A percentile compares a stretch with the other conserved stretches of the same genome.
Evolutionary conservation across 2,329 filamentous ascomycete species (phyloP).

Genomic region (Aspergillus terreus): DNA sequence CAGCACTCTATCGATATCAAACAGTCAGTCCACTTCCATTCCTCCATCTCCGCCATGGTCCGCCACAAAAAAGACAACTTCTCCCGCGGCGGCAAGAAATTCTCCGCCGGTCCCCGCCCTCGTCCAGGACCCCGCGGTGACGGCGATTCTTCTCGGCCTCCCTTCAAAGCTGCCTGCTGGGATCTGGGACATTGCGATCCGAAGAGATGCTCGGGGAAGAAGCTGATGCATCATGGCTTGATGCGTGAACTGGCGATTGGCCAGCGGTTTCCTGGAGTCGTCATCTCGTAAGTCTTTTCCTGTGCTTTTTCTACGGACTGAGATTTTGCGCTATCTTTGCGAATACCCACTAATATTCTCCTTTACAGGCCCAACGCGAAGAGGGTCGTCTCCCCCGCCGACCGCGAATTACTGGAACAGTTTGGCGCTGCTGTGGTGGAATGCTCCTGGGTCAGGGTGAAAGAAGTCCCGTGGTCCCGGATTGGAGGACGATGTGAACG

Average conservation of each 20-base stretch:
- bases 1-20: neutral
- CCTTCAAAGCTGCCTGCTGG: conserved; percentile 95
- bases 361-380: conserved; percentile 73
- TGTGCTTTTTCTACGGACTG: neutral
- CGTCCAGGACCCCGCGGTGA: conserved; percentile 46
- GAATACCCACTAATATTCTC: no score
- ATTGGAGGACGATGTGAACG: conserved; percentile 94
- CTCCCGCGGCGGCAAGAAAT: conserved; percentile 69
- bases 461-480: conserved; percentile 84
- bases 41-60: conserved; percentile 60
- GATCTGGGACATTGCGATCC: conserved; percentile 97
- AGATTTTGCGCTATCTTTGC: neutral
- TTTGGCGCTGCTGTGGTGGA: conserved; percentile 94
- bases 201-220: conserved; percentile 93
- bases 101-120: conserved; percentile 54
- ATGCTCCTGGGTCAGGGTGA: conserved; percentile 90
- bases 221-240: conserved; percentile 83
- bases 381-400: conserved; percentile 75
- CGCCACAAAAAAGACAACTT: conserved; percentile 91
- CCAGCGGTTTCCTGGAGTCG: conserved; percentile 85
- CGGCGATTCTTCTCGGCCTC: conserved; percentile 38
- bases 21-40: neutral
- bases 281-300: conserved; percentile 63
- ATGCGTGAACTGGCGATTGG: conserved; percentile 92
- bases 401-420: conserved; percentile 75